A percentile compares a stretch with the other conserved stretches of the same genome.
Evolutionary conservation across 2,329 filamentous ascomycete species (phyloP).

Genomic region (Huntiella bhutanensis): DNA sequence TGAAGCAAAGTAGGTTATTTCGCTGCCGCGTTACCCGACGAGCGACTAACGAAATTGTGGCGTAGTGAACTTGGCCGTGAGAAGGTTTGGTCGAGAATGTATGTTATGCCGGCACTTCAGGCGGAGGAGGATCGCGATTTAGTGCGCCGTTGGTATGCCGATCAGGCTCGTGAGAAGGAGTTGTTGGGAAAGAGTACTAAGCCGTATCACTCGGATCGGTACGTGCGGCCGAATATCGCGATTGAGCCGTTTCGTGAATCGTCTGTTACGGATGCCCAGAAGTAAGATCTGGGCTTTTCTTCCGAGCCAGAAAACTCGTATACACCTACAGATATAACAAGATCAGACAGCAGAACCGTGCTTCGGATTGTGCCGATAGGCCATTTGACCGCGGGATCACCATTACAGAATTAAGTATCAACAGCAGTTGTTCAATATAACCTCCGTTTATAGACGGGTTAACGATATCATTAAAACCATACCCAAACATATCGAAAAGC

Average conservation of each 20-base stretch:
- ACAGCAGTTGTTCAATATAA: too few species aligned
- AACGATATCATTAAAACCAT: too few species aligned
- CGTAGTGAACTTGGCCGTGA: constrained; percentile 78
- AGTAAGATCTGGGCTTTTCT: not conserved
- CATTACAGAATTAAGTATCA: too few species aligned
- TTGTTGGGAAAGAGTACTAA: constrained; percentile 66
- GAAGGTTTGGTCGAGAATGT: constrained; percentile 95
- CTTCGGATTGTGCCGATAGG: too few species aligned
- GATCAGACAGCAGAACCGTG: too few species aligned
- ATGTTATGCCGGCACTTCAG: constrained; percentile 82
- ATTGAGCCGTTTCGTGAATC: constrained; percentile 3
- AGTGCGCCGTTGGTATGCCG: constrained; percentile 68
- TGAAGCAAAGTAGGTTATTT: constrained; percentile 63
- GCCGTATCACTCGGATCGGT: constrained; percentile 82
- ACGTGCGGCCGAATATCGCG: constrained; percentile 19
- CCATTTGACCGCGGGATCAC: too few species aligned
- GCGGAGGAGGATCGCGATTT: constrained; percentile 94
- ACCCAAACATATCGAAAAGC: too few species aligned
- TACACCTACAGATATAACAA: too few species aligned
- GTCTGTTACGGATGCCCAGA: not conserved
- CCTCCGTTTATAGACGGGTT: too few species aligned
- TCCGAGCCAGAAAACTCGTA: too few species aligned
- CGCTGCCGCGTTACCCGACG: not conserved
- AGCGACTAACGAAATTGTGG: constrained; percentile 4
- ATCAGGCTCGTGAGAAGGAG: constrained; percentile 78